These are phyloP conservation scores for Hygrocybe coccinea DNA, from an alignment of 768 basidiomycete species.

Conservation along the genomic window DNA sequence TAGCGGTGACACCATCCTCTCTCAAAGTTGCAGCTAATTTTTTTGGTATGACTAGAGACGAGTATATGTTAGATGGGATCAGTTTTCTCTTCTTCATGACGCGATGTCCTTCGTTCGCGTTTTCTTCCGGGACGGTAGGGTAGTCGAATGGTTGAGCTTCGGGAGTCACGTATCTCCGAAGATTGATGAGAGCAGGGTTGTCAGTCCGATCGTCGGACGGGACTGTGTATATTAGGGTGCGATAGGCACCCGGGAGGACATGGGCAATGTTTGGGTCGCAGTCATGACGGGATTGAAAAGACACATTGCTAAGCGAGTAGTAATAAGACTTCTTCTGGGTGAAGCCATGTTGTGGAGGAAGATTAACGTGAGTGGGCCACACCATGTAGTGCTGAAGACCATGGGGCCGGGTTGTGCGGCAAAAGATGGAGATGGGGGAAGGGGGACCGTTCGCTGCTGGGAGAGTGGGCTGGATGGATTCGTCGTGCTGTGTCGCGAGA, in stretches of 20 bases:
- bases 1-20: conserved; percentile 38
- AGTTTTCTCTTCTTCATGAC: conserved; percentile 21
- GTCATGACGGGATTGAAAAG: conserved; percentile 24
- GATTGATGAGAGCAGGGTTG: conserved; percentile 29
- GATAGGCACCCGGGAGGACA: conserved; percentile 41
- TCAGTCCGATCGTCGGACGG: conserved; percentile 29
- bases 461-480: conserved; percentile 25
- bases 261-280: conserved; percentile 24
- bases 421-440: conserved; percentile 39
- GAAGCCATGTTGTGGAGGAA: conserved; percentile 11
- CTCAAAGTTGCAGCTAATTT: conserved; percentile 8
- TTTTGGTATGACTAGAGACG: conserved; percentile 10
- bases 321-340: conserved; percentile 13
- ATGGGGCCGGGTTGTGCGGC: conserved; percentile 25
- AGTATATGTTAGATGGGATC: conserved; percentile 15
- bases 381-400: conserved; percentile 34
- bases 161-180: conserved; percentile 39
- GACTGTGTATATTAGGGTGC: conserved; percentile 40
- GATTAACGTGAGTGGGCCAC: conserved; percentile 21
- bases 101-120: conserved; percentile 16
- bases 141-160: conserved; percentile 14
- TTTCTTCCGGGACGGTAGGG: conserved; percentile 12
- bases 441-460: conserved; percentile 25
- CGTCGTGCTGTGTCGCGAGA: conserved; percentile 22
- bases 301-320: conserved; percentile 25